Evolutionary conservation across 2,329 filamentous ascomycete species (phyloP), one percentile per base, ranked within the genome.

Genomic region (Cladosporium sp.): DNA sequence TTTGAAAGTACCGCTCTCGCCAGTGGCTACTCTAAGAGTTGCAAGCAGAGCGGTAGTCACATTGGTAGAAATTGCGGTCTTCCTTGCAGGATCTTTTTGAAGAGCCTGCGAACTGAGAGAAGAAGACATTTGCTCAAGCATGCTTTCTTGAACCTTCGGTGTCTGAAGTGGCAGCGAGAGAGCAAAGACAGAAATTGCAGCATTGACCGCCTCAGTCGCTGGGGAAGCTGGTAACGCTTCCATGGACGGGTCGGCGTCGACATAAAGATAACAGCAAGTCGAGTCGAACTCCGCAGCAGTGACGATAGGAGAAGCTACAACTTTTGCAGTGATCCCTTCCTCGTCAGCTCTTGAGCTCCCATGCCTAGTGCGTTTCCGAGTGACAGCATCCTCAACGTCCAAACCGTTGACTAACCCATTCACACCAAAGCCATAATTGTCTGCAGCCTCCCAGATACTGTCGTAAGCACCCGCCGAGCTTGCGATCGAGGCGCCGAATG

Each of bases 371-470:
- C 91, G 34, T 46, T 91, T 16, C 88, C 88, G 65, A 93, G 83
- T 28, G 84, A 86, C 71, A 85, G 88, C 57, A 91, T 85, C 66
- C 88, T 86, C 76, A 21, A 93, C 83, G 62, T 89, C 86, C 74
- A 95, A 93, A 0, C 92, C 91, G 25, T 87, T 85, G 1, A 96
- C 88, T 25, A 98, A 81, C 1, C 93, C 92, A 11, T 92, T 96
- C 18, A 99, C 89, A 2, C 96, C 95, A 77, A 97, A 98, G 0
- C 93, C 94, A 71, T 89, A 93, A 74, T 98, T 98, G 76, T 99
- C 95, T 10, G 89, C 91, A 7, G 97, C 87, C 68, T 98, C 94
- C 95, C 95, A 99, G 46, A 99, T 87, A 0, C 89, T 93, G 72
- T 99, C 95, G 73, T 98, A 97, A 2, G 88, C 91, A 6, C 91